phyloP scores from a whole-genome alignment of 352 stramenopile species.

The Blastocystis sp. region DNA sequence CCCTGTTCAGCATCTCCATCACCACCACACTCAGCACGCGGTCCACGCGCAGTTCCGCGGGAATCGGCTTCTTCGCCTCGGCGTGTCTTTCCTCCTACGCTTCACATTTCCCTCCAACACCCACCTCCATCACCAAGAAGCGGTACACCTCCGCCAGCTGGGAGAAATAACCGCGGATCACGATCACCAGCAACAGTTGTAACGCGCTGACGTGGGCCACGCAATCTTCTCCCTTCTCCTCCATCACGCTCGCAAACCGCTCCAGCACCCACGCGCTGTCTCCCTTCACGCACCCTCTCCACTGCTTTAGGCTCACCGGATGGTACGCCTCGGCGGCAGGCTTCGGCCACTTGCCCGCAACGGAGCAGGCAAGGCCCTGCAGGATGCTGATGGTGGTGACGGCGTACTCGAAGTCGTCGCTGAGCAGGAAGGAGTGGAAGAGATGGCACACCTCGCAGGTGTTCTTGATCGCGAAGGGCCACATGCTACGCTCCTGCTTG shows the following conservation, averaged over 20 bases:
- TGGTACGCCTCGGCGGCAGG: background rate
- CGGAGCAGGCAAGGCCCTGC: constrained; percentile 34
- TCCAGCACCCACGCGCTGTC: background rate
- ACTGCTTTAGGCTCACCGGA: background rate
- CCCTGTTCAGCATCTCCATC: constrained; percentile 19
- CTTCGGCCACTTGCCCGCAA: background rate
- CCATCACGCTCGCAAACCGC: background rate
- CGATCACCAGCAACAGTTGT: constrained; percentile 31
- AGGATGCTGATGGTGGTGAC: constrained; percentile 50
- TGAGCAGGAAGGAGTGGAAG: constrained; percentile 37
- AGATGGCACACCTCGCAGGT: constrained; percentile 1
- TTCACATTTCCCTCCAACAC: background rate
- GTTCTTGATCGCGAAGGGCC: constrained; percentile 54
- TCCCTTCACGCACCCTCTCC: background rate
- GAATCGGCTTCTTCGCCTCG: constrained; percentile 17
- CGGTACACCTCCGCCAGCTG: constrained; percentile 39
- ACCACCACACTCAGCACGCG: constrained; percentile 14
- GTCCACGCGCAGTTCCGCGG: background rate
- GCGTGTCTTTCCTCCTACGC: constrained; percentile 38
- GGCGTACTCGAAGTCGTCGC: constrained; percentile 52
- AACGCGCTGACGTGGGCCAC: constrained; percentile 32
- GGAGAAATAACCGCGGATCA: constrained; percentile 8
- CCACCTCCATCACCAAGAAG: constrained; percentile 53
- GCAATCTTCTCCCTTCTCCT: background rate
- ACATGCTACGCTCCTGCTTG: constrained; percentile 54